Evolutionary conservation across 164 flowering plant genomes (phyloP), one percentile per base, ranked within the genome.

Genomic region (Vitis vinifera): DNA sequence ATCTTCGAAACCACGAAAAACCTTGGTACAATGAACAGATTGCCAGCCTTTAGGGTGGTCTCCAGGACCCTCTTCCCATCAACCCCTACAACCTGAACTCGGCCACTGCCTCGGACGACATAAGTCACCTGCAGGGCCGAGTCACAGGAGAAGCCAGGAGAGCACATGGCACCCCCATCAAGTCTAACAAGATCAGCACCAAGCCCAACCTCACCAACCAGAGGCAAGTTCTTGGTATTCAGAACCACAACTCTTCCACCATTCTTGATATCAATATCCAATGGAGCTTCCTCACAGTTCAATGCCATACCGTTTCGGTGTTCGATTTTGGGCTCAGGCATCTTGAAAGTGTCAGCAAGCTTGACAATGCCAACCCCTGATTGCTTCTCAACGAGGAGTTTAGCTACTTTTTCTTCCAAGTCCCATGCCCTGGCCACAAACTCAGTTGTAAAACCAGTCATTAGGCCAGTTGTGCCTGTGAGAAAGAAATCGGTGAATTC

Each of bases 371-470:
- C 90, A 4, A 49, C 78, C 14, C 75, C 80, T 0, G 79, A 14
- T 62, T 93, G 94, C 47, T 67, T 79, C 10, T 68, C 77, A 29
- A 91, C 91, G 10, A 91, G 91, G 59, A 81, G 30, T 62, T 86
- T 78, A 3, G 70, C 94, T 16, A 71, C 67, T 8, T 71, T 74
- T 27, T 84, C 88, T 1, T 83, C 84, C 65, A 93, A 51, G 67
- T 88, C 94, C 89, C 92, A 91, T 1, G 97, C 97, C 11, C 92
- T 73, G 63, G 79, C 12, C 0, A 91, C 92, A 69, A 93, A 91
- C 78, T 93, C 95, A 8, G 92, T 73, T 19, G 89, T 73, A 75
- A 93, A 93, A 7, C 97, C 98, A 52, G 86, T 85, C 82, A 89
- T 87, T 53, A 91, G 78, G 15, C 93, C 85, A 37, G 81, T 88